A percentile compares a stretch with the other conserved stretches of the same genome.
Conservation (phyloP, 176 grass and related monocot species). For the Pontederia paniculata region DNA sequence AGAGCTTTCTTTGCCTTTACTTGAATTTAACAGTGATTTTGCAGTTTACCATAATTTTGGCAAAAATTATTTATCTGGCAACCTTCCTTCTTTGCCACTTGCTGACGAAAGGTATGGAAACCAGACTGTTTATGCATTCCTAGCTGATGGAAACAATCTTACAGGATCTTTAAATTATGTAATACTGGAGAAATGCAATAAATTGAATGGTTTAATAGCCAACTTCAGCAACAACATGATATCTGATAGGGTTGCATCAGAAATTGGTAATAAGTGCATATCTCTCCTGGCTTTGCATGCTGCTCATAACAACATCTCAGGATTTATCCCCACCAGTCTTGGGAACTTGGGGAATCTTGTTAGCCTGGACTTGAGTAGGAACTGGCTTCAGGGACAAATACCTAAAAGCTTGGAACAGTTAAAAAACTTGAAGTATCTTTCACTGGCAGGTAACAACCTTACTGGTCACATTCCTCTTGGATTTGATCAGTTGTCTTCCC, state of each 20-base stretch:
- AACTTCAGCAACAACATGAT: conserved; percentile 53
- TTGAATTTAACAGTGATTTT: conserved; percentile 23
- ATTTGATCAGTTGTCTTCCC: conserved; percentile 41
- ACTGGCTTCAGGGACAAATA: conserved; percentile 49
- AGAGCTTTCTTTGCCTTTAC: conserved; percentile 15
- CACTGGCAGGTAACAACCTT: conserved; percentile 57
- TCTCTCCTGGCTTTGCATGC: conserved; percentile 63
- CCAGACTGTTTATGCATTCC: conserved; percentile 36
- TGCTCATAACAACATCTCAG: conserved; percentile 60
- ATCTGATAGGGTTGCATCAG: conserved; percentile 34
- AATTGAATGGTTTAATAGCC: conserved; percentile 37
- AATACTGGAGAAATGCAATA: conserved; percentile 50
- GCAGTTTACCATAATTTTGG: conserved; percentile 76
- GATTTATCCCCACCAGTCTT: conserved; percentile 52
- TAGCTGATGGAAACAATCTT: conserved; percentile 55
- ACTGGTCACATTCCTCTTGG: conserved; percentile 48
- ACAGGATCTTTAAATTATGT: conserved; percentile 46
- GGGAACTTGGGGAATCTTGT: conserved; percentile 46
- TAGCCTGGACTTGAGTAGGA: conserved; percentile 57
- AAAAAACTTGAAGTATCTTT: conserved; percentile 61
- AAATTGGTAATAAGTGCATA: conserved; percentile 36
- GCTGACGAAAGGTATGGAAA: conserved; percentile 36
- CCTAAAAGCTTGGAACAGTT: conserved; percentile 48
- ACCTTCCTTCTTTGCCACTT: conserved; percentile 45
- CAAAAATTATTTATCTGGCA: conserved; percentile 52